phyloP scores from a whole-genome alignment of 2,329 filamentous ascomycete species.

The Alternaria rosae region DNA sequence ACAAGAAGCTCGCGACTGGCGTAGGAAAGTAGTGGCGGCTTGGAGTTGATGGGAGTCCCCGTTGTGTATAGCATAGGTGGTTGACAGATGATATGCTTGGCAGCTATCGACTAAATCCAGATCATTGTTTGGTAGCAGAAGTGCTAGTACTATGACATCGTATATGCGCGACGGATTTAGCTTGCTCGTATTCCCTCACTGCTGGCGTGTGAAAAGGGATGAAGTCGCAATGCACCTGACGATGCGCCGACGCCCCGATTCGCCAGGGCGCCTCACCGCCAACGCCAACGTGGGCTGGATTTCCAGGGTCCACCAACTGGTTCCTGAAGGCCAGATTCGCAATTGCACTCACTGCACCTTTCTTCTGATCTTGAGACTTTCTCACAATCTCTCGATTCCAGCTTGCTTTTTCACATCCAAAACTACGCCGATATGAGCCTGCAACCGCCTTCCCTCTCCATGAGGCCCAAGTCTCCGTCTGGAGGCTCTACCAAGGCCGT shows the following conservation, averaged over 20 bases:
- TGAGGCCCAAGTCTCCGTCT: conserved; percentile 44
- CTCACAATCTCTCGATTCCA: background rate
- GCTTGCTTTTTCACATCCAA: background rate
- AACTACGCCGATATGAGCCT: conserved; percentile 41
- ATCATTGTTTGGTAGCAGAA: background rate
- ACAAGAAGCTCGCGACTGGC: conserved; percentile 37
- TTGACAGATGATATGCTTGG: background rate
- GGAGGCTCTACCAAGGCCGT: conserved; percentile 81
- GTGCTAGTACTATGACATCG: background rate
- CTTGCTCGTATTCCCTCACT: conserved; percentile 7
- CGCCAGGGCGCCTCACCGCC: conserved; percentile 35
- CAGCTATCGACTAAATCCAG: background rate
- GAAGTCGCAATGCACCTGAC: conserved; percentile 24
- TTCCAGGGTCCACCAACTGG: conserved; percentile 37
- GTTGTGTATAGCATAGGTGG: background rate
- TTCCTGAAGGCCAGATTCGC: conserved; percentile 34
- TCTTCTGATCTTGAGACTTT: conserved; percentile 6
- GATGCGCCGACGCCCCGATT: conserved; percentile 20
- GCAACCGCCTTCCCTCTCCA: conserved; percentile 46
- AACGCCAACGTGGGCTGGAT: conserved; percentile 21
- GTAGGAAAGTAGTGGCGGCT: background rate
- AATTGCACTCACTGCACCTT: conserved; percentile 28
- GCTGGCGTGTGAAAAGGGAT: conserved; percentile 19
- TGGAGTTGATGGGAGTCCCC: background rate
- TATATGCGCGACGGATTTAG: background rate